A percentile compares a stretch with the other conserved stretches of the same genome.
Conservation (phyloP, 257 asterid genomes). For the Solanum etuberosum region DNA sequence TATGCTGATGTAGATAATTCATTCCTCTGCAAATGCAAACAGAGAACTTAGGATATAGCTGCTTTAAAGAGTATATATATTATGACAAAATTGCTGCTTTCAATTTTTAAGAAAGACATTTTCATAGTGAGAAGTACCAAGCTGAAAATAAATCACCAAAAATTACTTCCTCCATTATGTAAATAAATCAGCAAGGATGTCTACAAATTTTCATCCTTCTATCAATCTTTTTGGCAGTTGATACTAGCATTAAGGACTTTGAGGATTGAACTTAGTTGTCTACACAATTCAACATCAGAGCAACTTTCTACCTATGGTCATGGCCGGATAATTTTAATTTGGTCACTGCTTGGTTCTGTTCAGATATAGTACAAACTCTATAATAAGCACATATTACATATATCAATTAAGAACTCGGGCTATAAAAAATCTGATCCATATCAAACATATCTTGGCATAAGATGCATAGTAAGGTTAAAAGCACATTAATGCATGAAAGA, state of each 20-base stretch:
- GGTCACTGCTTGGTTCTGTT: background rate
- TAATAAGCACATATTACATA: background rate
- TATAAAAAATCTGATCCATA: background rate
- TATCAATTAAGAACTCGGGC: background rate
- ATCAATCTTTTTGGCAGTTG: background rate
- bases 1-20: slow-evolving; percentile 62
- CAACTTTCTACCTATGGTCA: background rate
- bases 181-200: background rate
- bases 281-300: background rate
- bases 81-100: background rate
- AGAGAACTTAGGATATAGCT: background rate
- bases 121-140: background rate
- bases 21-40: slow-evolving; percentile 38
- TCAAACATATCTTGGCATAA: background rate
- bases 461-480: background rate
- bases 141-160: background rate
- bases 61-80: background rate
- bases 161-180: background rate
- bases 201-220: background rate
- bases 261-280: background rate
- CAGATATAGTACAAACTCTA: background rate
- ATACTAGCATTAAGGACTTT: background rate
- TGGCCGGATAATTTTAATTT: background rate
- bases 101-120: background rate
- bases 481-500: background rate